Percentiles rank a stretch among this genome's conserved stretches.
Evolutionary conservation across 2,329 filamentous ascomycete species (phyloP).

Genomic region (Sporothrix globosa): DNA sequence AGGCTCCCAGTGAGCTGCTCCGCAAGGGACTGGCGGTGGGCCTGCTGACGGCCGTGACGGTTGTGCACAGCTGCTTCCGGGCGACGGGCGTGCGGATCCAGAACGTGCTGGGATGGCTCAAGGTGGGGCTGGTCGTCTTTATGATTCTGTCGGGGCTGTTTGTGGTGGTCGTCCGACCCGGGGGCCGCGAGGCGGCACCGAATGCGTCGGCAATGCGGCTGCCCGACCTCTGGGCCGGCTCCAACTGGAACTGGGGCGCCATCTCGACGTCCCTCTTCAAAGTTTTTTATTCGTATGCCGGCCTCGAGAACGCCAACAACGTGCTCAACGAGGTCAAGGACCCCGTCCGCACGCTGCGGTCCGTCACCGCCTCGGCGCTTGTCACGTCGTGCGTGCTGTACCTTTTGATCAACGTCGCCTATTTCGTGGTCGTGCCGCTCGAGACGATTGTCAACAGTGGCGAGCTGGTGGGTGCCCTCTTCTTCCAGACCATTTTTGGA

Average conservation of each 20-base stretch:
- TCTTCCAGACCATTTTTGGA: slow-evolving; percentile 68
- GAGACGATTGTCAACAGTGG: slow-evolving; percentile 68
- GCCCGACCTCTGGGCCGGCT: slow-evolving; percentile 60
- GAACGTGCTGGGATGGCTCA: slow-evolving; percentile 65
- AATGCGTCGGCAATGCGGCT: neutral
- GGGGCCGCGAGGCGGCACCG: slow-evolving; percentile 29
- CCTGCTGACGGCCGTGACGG: slow-evolving; percentile 59
- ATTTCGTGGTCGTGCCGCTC: slow-evolving; percentile 66
- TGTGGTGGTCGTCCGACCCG: slow-evolving; percentile 54
- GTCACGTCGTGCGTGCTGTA: slow-evolving; percentile 57
- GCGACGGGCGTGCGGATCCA: slow-evolving; percentile 62
- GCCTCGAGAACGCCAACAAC: slow-evolving; percentile 63
- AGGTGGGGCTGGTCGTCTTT: slow-evolving; percentile 61
- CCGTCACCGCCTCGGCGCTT: slow-evolving; percentile 54
- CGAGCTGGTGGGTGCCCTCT: slow-evolving; percentile 68
- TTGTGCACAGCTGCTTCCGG: slow-evolving; percentile 63
- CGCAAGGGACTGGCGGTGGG: slow-evolving; percentile 61
- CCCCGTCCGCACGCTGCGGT: slow-evolving; percentile 59
- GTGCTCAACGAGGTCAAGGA: slow-evolving; percentile 65
- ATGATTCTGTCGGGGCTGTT: slow-evolving; percentile 65
- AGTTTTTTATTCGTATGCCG: slow-evolving; percentile 61
- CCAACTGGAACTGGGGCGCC: slow-evolving; percentile 69
- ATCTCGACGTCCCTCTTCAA: slow-evolving; percentile 66
- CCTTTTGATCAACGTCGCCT: slow-evolving; percentile 62
- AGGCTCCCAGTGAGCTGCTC: slow-evolving; percentile 51